These are phyloP conservation scores for Hsuehochloa calcarea DNA, from an alignment of 176 grass and related monocot species.

Conservation along the genomic window DNA sequence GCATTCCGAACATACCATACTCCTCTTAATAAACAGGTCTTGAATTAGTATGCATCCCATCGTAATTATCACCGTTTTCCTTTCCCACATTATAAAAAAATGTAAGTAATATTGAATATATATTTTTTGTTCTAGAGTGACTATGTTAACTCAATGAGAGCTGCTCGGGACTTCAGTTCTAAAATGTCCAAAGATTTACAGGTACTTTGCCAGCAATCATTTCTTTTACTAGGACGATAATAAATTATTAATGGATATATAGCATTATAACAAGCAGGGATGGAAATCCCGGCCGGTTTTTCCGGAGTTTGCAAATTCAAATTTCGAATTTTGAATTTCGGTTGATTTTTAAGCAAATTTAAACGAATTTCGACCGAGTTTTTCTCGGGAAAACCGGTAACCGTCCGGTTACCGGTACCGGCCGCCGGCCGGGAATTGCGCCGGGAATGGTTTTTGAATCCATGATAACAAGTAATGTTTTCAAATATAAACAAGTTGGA, in stretches of 20 bases:
- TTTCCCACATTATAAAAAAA: conserved; percentile 12
- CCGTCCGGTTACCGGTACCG: too few relatives aligned
- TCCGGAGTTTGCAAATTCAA: too few relatives aligned
- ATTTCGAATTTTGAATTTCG: too few relatives aligned
- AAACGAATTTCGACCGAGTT: too few relatives aligned
- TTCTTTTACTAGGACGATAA: not conserved
- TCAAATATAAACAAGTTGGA: conserved; percentile 3
- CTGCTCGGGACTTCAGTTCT: conserved; percentile 86
- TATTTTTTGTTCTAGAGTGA: conserved; percentile 59
- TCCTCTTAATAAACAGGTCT: conserved; percentile 97
- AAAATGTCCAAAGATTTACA: conserved; percentile 82
- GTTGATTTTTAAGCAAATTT: too few relatives aligned
- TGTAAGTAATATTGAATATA: conserved; percentile 17
- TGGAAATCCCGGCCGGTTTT: too few relatives aligned
- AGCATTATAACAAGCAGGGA: not conserved
- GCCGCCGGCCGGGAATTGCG: too few relatives aligned
- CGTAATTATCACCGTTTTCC: not conserved
- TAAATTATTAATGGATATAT: not conserved
- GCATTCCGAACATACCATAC: conserved; percentile 95
- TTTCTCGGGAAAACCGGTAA: too few relatives aligned
- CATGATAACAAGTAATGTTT: not conserved
- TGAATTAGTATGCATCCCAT: conserved; percentile 25
- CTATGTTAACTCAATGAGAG: conserved; percentile 93
- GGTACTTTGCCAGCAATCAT: conserved; percentile 45
- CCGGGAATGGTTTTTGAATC: too few relatives aligned